Conservation (phyloP, 2,329 filamentous ascomycete species). For the Paecilomyces sp. region DNA sequence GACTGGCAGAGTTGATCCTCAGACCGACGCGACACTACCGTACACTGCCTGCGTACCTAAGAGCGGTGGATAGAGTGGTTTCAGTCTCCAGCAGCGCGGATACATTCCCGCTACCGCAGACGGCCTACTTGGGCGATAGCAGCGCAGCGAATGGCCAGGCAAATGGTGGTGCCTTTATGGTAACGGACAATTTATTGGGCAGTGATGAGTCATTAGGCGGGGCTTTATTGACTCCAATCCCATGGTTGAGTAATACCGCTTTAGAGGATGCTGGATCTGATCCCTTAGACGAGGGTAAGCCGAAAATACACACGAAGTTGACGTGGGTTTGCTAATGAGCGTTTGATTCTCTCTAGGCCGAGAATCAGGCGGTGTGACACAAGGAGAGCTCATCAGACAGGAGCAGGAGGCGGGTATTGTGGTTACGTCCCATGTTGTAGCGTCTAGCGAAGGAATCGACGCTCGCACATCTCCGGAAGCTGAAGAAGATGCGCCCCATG, state of each 20-base stretch:
- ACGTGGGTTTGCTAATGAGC: background rate
- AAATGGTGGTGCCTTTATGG: slow-evolving; percentile 26
- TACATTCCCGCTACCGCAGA: slow-evolving; percentile 65
- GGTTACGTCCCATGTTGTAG: slow-evolving; percentile 45
- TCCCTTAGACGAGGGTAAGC: slow-evolving; percentile 9
- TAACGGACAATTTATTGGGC: slow-evolving; percentile 47
- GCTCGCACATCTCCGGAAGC: slow-evolving; percentile 21
- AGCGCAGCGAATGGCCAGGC: slow-evolving; percentile 50
- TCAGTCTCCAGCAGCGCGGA: slow-evolving; percentile 78
- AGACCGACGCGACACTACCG: slow-evolving; percentile 71
- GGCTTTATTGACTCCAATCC: slow-evolving; percentile 85
- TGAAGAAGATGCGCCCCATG: slow-evolving; percentile 64
- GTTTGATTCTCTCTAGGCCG: slow-evolving; percentile 19
- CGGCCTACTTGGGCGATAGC: slow-evolving; percentile 6
- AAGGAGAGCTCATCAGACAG: slow-evolving; percentile 78
- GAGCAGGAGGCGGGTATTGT: slow-evolving; percentile 78
- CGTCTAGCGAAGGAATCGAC: slow-evolving; percentile 13
- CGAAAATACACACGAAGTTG: slow-evolving; percentile 4
- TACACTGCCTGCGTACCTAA: slow-evolving; percentile 74
- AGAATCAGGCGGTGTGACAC: slow-evolving; percentile 56
- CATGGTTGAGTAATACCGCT: slow-evolving; percentile 60
- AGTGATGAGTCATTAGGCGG: slow-evolving; percentile 87
- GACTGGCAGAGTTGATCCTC: slow-evolving; percentile 79
- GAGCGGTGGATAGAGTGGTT: slow-evolving; percentile 83
- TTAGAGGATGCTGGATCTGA: slow-evolving; percentile 17